Conservation (phyloP, 768 basidiomycete species). For the Podaxis sp. region DNA sequence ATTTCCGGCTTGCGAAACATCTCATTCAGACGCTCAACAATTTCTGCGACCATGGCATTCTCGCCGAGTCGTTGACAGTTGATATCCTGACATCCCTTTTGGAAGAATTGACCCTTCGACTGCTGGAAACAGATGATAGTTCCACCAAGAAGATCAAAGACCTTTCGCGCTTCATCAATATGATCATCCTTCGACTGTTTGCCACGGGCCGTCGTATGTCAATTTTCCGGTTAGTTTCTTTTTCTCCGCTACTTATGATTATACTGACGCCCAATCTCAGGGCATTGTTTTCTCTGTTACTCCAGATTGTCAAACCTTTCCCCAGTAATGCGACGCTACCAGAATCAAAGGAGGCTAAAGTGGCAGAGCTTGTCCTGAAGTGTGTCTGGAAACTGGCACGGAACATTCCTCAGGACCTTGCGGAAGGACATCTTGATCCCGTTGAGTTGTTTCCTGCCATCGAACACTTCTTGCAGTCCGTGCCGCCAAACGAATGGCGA, state of each 20-base stretch:
- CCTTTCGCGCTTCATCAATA: conserved; percentile 94
- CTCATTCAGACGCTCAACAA: conserved; percentile 95
- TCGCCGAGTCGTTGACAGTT: conserved; percentile 86
- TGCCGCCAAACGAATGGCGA: conserved; percentile 96
- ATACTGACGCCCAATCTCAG: conserved; percentile 33
- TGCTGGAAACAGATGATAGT: conserved; percentile 93
- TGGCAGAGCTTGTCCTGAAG: conserved; percentile 91
- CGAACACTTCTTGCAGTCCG: conserved; percentile 90
- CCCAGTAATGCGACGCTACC: conserved; percentile 67
- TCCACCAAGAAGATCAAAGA: conserved; percentile 84
- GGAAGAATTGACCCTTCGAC: conserved; percentile 86
- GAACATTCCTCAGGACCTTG: conserved; percentile 90
- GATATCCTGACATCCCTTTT: conserved; percentile 84
- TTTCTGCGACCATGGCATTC: conserved; percentile 86
- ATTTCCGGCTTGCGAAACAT: conserved; percentile 95
- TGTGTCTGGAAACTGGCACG: conserved; percentile 98
- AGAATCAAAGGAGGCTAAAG: conserved; percentile 81
- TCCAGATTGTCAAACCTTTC: conserved; percentile 84
- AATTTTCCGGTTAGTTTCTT: conserved; percentile 73
- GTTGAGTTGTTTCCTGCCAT: conserved; percentile 89
- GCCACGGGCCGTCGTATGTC: conserved; percentile 88
- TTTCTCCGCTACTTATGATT: background rate
- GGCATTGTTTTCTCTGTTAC: conserved; percentile 76
- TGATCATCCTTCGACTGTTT: conserved; percentile 94
- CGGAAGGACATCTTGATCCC: conserved; percentile 76